Evolutionary conservation across 2,329 filamentous ascomycete genomes (phyloP).

Genomic region (Tolypocladium pustulatum): DNA sequence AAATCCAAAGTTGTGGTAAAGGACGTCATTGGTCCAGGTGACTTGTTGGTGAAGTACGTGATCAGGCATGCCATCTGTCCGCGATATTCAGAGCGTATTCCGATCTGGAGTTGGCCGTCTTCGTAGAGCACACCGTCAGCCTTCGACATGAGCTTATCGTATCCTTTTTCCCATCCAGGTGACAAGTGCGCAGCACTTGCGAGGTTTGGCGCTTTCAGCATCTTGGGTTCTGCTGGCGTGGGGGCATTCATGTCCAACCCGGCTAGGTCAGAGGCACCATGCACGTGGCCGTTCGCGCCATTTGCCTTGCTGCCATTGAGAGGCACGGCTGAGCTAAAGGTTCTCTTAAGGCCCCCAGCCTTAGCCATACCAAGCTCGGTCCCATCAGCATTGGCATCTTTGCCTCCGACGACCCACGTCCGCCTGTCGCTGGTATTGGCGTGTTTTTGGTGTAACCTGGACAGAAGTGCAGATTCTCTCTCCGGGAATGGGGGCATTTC

Average conservation of each 20-base stretch:
- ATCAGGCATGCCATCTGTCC: slow-evolving; percentile 94
- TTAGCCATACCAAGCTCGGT: slow-evolving; percentile 73
- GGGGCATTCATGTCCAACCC: slow-evolving; percentile 69
- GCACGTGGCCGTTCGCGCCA: slow-evolving; percentile 38
- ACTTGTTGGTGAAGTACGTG: slow-evolving; percentile 93
- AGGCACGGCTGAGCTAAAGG: slow-evolving; percentile 57
- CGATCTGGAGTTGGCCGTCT: slow-evolving; percentile 87
- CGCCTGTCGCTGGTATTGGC: slow-evolving; percentile 87
- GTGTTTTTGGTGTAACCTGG: slow-evolving; percentile 88
- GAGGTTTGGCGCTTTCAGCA: slow-evolving; percentile 64
- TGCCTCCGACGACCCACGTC: slow-evolving; percentile 96
- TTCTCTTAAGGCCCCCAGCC: slow-evolving; percentile 72
- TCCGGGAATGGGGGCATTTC: slow-evolving; percentile 99
- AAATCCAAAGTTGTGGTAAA: slow-evolving; percentile 93
- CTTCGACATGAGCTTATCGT: slow-evolving; percentile 67
- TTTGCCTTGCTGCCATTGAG: slow-evolving; percentile 36
- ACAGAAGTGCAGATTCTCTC: slow-evolving; percentile 81
- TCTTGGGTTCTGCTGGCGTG: slow-evolving; percentile 44
- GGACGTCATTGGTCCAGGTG: slow-evolving; percentile 70
- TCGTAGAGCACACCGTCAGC: slow-evolving; percentile 88
- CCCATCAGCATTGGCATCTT: slow-evolving; percentile 78
- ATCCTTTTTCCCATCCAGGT: slow-evolving; percentile 89
- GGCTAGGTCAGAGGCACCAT: slow-evolving; percentile 55
- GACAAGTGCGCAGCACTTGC: slow-evolving; percentile 88
- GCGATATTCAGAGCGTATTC: slow-evolving; percentile 85